A percentile compares a stretch with the other conserved stretches of the same genome.
These are phyloP conservation scores for Elongisporangium senticosum DNA, from an alignment of 352 stramenopile genomes.

Conservation along the genomic window DNA sequence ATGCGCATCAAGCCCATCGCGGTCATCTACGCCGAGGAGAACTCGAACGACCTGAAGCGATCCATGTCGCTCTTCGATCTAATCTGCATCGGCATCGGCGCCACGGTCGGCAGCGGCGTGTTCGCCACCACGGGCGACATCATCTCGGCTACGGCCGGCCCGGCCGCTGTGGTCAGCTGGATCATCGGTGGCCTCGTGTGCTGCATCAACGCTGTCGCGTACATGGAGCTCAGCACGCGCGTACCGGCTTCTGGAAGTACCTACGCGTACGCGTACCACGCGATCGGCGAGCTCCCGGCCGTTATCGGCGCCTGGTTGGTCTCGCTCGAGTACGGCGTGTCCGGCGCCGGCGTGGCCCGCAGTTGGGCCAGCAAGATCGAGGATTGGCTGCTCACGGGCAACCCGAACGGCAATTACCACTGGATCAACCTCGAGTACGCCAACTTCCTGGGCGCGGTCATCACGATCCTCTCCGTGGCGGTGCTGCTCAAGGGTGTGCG, in stretches of 20 bases:
- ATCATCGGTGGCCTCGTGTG: constrained; percentile 41
- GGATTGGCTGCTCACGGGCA: constrained; percentile 12
- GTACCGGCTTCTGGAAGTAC: constrained; percentile 66
- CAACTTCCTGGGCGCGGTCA: constrained; percentile 19
- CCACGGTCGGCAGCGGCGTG: constrained; percentile 68
- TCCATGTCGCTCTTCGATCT: constrained; percentile 55
- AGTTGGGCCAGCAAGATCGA: constrained; percentile 79
- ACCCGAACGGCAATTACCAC: constrained; percentile 4
- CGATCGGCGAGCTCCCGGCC: constrained; percentile 71
- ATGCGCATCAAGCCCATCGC: constrained; percentile 21
- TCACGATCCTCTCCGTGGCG: constrained; percentile 31
- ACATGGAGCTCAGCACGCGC: constrained; percentile 51
- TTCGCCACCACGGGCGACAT: constrained; percentile 47
- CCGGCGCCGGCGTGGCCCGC: constrained; percentile 62
- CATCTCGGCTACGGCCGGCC: constrained; percentile 39
- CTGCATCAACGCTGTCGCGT: constrained; percentile 40
- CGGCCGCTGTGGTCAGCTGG: constrained; percentile 47
- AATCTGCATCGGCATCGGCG: constrained; percentile 63
- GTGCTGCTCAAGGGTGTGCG: constrained; percentile 45
- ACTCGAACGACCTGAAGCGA: constrained; percentile 17
- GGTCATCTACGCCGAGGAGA: constrained; percentile 25
- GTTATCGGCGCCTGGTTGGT: constrained; percentile 52
- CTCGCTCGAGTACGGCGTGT: constrained; percentile 75
- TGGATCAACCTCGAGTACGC: constrained; percentile 17
- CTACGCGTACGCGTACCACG: constrained; percentile 77